Evolutionary conservation across 31 red algal species (phyloP), one percentile per base, ranked within the genome.

Genomic region (Odonthalia washingtoniensis): DNA sequence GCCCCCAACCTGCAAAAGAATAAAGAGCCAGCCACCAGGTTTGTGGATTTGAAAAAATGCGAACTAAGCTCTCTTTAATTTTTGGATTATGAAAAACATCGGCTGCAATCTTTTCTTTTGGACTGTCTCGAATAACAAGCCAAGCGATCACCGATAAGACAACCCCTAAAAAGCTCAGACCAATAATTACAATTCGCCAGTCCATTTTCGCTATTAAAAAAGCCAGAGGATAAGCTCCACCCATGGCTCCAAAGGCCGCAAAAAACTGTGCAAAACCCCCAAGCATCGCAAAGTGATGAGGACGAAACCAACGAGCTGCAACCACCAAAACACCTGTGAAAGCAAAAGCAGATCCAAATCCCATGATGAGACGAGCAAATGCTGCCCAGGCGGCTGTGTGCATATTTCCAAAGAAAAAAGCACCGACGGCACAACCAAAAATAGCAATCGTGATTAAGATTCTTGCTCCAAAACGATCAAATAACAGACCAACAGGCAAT

Each of bases 401-500:
- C 27, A 30, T 67, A 35, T 67, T 67, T 30, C 30, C 64, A 67
- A 67, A 67, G 33, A 30, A 30, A 33, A 35, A 30, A 35, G 64
- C 27, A 33, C 30, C 64, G 27, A 67, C 30, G 64, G 64, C 64
- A 67, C 64, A 67, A 35, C 27, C 64, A 67, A 67, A 33, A 35
- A 35, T 35, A 35, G 64, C 64, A 67, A 35, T 35, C 33, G 64
- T 35, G 30, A 67, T 67, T 35, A 67, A 67, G 27, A 33, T 67
- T 33, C 64, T 30, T 35, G 64, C 30, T 33, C 64, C 64, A 35
- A 33, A 67, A 67, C 64, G 64, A 35, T 67, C 64, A 35, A 35
- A 33, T 67, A 67, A 35, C 33, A 67, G 64, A 30, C 64, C 64
- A 33, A 67, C 64, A 67, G 64, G 64, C 64, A 67, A 67, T 67